Base-by-base conservation (phyloP, 2,329 filamentous ascomycete species). In the Aspergillus novofumigatus region DNA sequence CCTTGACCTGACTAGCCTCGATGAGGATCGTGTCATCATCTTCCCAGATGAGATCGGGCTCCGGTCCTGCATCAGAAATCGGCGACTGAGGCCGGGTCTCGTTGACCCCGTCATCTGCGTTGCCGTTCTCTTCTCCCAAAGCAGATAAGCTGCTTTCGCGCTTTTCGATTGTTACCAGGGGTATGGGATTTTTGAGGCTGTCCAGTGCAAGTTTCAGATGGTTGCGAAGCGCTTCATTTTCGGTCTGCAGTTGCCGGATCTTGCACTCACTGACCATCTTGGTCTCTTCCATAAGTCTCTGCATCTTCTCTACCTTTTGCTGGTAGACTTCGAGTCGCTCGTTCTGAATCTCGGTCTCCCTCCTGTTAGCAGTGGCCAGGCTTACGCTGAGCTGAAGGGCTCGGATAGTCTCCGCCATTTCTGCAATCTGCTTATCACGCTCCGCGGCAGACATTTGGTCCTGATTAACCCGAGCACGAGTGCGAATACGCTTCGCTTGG, bases 401-500 rank as follows among this genome's bases (percentile, higher is more conserved):
- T 21, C 92, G 90, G 64, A 99, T 99, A 64, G 95, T 94, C 69
- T 96, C 93, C 9, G 91, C 88, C 94, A 99, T 97, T 68, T 92
- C 90, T 1, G 85, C 81, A 67, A 99, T 96, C 75, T 97, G 91
- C 3, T 91, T 92, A 74, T 99, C 94, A 62, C 95, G 87, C 77
- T 97, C 91, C 0, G 93, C 94, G 14, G 91, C 89, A 9, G 90
- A 93, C 65, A 97, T 88, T 66, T 92, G 89, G 74, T 97, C 92
- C 77, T 99, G 92, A 78, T 99, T 99, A 77, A 97, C 90, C 32
- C 92, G 87, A 26, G 94, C 94, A 52, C 91, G 88, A 35, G 92
- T 97, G 69, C 92, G 91, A 77, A 99, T 99, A 56, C 90, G 89
- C 80, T 99, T 99, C 59, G 94, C 94, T 76, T 97, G 93, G 74